Conservation (phyloP, 2,329 filamentous ascomycete genomes). For the Diaporthe capsici region DNA sequence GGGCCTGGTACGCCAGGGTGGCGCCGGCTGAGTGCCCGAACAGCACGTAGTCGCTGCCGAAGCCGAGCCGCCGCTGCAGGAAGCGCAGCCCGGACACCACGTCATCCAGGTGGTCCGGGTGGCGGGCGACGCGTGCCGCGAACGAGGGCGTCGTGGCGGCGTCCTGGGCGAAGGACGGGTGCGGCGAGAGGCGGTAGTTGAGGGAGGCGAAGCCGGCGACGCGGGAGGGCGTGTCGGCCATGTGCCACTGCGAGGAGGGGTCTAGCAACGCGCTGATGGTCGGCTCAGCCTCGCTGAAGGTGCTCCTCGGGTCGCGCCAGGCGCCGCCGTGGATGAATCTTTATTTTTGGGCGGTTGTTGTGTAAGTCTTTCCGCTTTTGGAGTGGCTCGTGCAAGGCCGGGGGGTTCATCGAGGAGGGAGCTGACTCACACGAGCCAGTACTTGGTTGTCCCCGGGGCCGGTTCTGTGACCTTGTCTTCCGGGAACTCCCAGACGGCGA, state of each 20-base stretch:
- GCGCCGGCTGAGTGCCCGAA: conserved; percentile 75
- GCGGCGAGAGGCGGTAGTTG: conserved; percentile 74
- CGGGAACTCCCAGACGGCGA: conserved; percentile 42
- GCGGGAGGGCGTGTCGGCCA: conserved; percentile 45
- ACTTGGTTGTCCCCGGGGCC: conserved; percentile 22
- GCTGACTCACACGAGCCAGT: conserved; percentile 41
- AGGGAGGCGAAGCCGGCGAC: conserved; percentile 75
- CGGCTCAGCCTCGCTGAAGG: conserved; percentile 60
- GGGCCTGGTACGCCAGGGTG: conserved; percentile 73
- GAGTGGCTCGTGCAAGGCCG: neutral
- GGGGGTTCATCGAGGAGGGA: neutral
- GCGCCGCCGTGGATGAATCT: conserved; percentile 74
- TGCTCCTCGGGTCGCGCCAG: conserved; percentile 71
- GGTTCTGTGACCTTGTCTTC: conserved; percentile 5
- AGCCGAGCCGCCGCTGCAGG: conserved; percentile 54
- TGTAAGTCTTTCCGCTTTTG: neutral
- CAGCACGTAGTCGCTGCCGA: conserved; percentile 63
- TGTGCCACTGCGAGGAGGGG: conserved; percentile 39
- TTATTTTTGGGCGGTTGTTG: neutral
- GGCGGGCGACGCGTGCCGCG: conserved; percentile 59
- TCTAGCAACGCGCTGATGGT: conserved; percentile 59
- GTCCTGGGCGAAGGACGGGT: conserved; percentile 63
- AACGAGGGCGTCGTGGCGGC: conserved; percentile 51
- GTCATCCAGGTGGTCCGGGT: conserved; percentile 74
- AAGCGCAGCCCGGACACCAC: conserved; percentile 65